phyloP scores from a whole-genome alignment of 75 land plant genomes.

The Azolla pinnata region DNA sequence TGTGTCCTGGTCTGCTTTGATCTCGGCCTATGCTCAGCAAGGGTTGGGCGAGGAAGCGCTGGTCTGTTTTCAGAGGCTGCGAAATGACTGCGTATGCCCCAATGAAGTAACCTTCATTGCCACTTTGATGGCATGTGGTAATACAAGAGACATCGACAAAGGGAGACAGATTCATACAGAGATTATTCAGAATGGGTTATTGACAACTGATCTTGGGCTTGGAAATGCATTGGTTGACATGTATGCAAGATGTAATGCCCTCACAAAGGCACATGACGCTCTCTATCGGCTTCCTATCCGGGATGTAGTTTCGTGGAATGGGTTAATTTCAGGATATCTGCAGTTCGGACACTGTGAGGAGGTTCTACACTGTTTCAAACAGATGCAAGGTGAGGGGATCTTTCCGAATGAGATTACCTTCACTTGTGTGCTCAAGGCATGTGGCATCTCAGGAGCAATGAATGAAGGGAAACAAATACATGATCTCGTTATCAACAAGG shows the following conservation, averaged over 20 bases:
- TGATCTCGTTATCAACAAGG: slow-evolving; percentile 37
- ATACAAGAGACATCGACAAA: slow-evolving; percentile 12
- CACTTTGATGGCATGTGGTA: slow-evolving; percentile 13
- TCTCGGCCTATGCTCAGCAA: too few species aligned
- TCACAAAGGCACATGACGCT: slow-evolving; percentile 9
- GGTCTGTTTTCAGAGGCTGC: too few species aligned
- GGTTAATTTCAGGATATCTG: slow-evolving; percentile 16
- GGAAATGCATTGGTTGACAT: slow-evolving; percentile 12
- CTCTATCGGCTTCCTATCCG: slow-evolving; percentile 8
- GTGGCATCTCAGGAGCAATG: slow-evolving; percentile 40
- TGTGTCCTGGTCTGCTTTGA: too few species aligned
- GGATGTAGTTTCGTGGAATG: slow-evolving; percentile 17
- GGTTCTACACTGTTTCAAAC: slow-evolving; percentile 2
- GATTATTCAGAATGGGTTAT: background rate
- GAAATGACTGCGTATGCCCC: too few species aligned
- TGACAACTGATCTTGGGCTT: slow-evolving; percentile 4
- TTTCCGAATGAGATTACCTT: slow-evolving; percentile 11
- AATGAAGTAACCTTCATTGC: slow-evolving; percentile 9
- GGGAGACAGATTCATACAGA: slow-evolving; percentile 19
- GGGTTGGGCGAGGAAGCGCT: too few species aligned
- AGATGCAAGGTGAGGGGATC: slow-evolving; percentile 12
- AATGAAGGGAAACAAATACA: slow-evolving; percentile 42
- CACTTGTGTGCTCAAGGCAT: slow-evolving; percentile 12
- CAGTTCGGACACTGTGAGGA: slow-evolving; percentile 8
- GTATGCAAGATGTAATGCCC: slow-evolving; percentile 8